These are phyloP conservation scores for Stemphylium beticola DNA, from an alignment of 2,329 filamentous ascomycete species.

Conservation along the genomic window DNA sequence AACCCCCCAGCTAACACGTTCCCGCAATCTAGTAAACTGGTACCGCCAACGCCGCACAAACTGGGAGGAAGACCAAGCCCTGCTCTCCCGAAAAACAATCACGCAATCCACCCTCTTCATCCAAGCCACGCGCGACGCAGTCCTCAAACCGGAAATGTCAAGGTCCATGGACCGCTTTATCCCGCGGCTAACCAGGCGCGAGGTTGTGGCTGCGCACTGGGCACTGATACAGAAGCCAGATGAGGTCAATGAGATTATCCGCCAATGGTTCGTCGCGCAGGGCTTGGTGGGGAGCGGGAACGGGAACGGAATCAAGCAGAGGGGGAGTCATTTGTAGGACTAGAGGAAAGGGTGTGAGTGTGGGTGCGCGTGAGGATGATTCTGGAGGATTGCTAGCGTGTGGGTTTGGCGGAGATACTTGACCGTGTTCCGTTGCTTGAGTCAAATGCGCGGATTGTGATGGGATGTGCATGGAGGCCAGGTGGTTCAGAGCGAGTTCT, in stretches of 20 bases:
- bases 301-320: neutral
- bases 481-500: neutral
- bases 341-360: neutral
- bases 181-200: constrained; percentile 66
- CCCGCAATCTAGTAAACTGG: constrained; percentile 69
- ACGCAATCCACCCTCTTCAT: constrained; percentile 72
- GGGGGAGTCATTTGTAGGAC: constrained; percentile 53
- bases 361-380: no score
- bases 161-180: constrained; percentile 73
- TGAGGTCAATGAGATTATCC: constrained; percentile 72
- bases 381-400: constrained; percentile 1
- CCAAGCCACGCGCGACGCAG: constrained; percentile 71
- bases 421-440: neutral
- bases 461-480: neutral
- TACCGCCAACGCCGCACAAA: constrained; percentile 79
- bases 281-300: constrained; percentile 46
- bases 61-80: constrained; percentile 71
- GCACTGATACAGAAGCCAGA: constrained; percentile 75
- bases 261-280: constrained; percentile 69
- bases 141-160: constrained; percentile 75
- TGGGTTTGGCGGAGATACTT: neutral
- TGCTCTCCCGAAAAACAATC: constrained; percentile 43
- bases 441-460: neutral
- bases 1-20: constrained; percentile 5
- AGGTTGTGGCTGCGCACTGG: constrained; percentile 81